Conservation (phyloP, 1,139 yeast genomes). For the Tardiomyces digboiensis region DNA sequence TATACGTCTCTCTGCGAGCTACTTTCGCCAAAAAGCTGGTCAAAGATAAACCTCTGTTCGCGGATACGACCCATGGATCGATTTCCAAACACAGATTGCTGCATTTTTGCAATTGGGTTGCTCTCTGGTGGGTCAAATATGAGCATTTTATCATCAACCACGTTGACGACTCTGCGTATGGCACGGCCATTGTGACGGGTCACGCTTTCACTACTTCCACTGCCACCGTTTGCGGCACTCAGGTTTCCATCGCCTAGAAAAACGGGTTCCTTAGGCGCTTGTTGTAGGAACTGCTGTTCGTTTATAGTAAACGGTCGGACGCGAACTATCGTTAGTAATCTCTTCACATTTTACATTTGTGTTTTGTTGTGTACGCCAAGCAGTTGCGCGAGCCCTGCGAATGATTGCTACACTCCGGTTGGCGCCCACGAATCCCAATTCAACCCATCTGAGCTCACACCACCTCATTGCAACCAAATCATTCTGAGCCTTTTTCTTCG, state of each 20-base stretch:
- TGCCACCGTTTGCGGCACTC: slow-evolving; percentile 11
- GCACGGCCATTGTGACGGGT: slow-evolving; percentile 15
- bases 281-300: slow-evolving; percentile 39
- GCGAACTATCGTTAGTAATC: slow-evolving; percentile 28
- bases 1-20: slow-evolving; percentile 63
- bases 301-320: slow-evolving; percentile 71
- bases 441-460: too few relatives aligned
- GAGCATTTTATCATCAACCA: slow-evolving; percentile 82
- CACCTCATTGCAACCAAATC: too few relatives aligned
- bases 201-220: slow-evolving; percentile 1
- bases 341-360: too few relatives aligned
- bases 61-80: slow-evolving; percentile 35
- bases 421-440: too few relatives aligned
- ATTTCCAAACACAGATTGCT: slow-evolving; percentile 32
- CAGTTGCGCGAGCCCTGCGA: too few relatives aligned
- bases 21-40: slow-evolving; percentile 58
- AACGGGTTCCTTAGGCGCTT: slow-evolving; percentile 23
- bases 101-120: slow-evolving; percentile 56
- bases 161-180: slow-evolving; percentile 64
- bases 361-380: too few relatives aligned
- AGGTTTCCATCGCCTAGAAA: slow-evolving; percentile 52
- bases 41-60: slow-evolving; percentile 80
- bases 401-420: too few relatives aligned
- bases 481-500: too few relatives aligned
- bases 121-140: slow-evolving; percentile 82